Base-by-base conservation (phyloP, 371 early-diverging fungal species). In the Haplosporangium sp. region DNA sequence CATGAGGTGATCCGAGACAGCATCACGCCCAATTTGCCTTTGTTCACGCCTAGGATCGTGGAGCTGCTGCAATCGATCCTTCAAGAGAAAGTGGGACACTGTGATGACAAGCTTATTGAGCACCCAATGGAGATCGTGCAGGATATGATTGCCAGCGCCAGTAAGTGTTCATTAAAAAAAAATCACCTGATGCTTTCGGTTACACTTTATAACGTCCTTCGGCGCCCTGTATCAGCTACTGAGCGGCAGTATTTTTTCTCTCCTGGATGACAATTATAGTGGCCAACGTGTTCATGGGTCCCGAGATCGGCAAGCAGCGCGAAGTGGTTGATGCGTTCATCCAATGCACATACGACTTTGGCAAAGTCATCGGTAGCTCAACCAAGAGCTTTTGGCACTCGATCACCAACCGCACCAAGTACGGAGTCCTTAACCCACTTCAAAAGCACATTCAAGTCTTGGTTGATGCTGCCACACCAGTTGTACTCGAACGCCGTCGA, bases 21-120 rank as follows among this genome's bases (percentile, higher is more conserved):
- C 12, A 47, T 79, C 47, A 57, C 80, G 12, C 73, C 73, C 1
- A 53, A 57, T 21, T 48, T 79, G 51, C 59, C 60, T 0, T 9
- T 65, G 37, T 79, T 69, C 55, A 79, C 73, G 0, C 80, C 80
- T 1, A 64, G 69, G 16, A 72, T 79, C 54, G 69, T 79, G 14
- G 36, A 53, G 10, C 57, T 55, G 12, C n/a, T 79, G 55, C 18
- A 18, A 5, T 43, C 40, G 7, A 54, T 42, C 9, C 5, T 76
- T 4, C 61, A 76, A 5, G 36, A 41, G 10, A 12, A 58, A 16
- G 29, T 76, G 43, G 71, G 77, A 8, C 6, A 58, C 5, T 64
- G 75, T 43, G 54, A 64, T 8, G 48, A 55, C 0, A 67, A 67
- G 23, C 10, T 71, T 10, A 53, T 76, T 21, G 67, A 67, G 53